These are phyloP conservation scores for Triangularia setosa DNA, from an alignment of 2,329 filamentous ascomycete genomes.

Conservation along the genomic window DNA sequence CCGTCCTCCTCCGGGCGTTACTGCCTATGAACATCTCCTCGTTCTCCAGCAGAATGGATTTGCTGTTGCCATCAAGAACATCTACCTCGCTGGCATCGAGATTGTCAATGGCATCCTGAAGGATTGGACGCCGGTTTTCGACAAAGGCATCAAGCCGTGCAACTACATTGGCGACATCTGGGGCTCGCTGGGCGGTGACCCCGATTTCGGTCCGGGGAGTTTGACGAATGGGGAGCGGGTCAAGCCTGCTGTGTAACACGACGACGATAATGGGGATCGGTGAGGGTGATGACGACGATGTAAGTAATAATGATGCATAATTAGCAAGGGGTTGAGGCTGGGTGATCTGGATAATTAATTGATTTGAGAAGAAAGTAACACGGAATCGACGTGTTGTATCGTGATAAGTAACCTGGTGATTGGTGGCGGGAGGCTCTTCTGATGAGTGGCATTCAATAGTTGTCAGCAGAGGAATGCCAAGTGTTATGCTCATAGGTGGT, in stretches of 20 bases:
- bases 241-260: constrained; percentile 23
- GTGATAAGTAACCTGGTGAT: neutral
- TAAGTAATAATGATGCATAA: neutral
- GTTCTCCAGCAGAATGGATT: constrained; percentile 61
- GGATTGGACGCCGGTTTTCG: constrained; percentile 58
- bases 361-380: too few relatives aligned
- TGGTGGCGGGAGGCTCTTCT: neutral
- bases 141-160: constrained; percentile 49
- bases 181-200: constrained; percentile 60
- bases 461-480: neutral
- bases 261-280: constrained; percentile 17
- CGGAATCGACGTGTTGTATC: neutral
- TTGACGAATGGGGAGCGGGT: constrained; percentile 37
- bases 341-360: neutral
- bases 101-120: constrained; percentile 61
- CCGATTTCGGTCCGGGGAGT: constrained; percentile 60
- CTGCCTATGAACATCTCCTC: constrained; percentile 57
- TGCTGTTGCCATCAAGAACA: constrained; percentile 58
- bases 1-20: constrained; percentile 56
- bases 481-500: too few relatives aligned
- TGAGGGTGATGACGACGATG: neutral
- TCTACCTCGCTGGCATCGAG: constrained; percentile 61
- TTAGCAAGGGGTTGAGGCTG: too few relatives aligned
- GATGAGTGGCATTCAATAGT: neutral
- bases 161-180: constrained; percentile 73